These are phyloP conservation scores for Chimonanthus salicifolius DNA, from an alignment of 164 flowering plant genomes.

Conservation along the genomic window DNA sequence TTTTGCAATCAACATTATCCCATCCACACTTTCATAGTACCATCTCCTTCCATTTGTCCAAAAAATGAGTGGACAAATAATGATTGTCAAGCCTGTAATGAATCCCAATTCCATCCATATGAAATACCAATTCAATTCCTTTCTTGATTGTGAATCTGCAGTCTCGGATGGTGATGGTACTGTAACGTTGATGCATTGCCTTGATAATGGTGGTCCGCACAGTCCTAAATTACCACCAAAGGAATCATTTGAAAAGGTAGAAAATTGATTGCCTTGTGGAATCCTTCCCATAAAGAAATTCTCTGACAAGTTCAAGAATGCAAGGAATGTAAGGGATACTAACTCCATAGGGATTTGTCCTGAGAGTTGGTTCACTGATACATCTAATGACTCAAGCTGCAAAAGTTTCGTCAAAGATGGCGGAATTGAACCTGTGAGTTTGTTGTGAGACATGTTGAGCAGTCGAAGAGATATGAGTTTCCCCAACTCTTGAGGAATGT, in stretches of 20 bases:
- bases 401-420: neutral
- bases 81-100: neutral
- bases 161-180: neutral
- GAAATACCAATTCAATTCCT: neutral
- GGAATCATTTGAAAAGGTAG: constrained; percentile 17
- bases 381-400: constrained; percentile 17
- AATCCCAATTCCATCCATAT: neutral
- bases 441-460: constrained; percentile 9
- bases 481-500: constrained; percentile 5
- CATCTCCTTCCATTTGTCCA: too few species aligned
- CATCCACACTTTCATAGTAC: too few species aligned
- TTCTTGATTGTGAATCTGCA: neutral
- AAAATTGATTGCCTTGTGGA: constrained; percentile 26
- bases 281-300: constrained; percentile 26
- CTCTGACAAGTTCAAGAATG: constrained; percentile 27
- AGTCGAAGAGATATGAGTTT: neutral
- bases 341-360: constrained; percentile 29
- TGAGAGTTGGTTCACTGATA: constrained; percentile 24
- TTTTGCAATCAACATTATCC: too few species aligned
- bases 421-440: constrained; percentile 9
- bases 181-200: neutral
- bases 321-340: constrained; percentile 17
- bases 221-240: constrained; percentile 16
- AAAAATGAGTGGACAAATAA: neutral
- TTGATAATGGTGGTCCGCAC: neutral